Evolutionary conservation across 1,284 basidiomycete species (phyloP).

Genomic region (Ceratobasidium sp.): DNA sequence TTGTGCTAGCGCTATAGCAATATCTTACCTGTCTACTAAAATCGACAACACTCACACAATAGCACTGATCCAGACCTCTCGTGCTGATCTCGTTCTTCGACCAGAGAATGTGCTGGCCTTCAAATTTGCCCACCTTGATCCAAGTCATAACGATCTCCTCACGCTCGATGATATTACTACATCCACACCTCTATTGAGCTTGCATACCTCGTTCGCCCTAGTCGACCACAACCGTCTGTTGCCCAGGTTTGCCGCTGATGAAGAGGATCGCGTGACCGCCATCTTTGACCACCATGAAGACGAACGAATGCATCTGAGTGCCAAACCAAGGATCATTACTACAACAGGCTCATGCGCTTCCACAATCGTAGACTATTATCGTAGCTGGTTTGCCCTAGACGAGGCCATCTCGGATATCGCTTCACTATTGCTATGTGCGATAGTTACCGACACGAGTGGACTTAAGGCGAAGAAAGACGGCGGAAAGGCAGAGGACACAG

Average conservation of each 20-base stretch:
- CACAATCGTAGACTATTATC: slow-evolving; percentile 68
- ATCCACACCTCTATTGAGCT: slow-evolving; percentile 56
- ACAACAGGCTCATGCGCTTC: slow-evolving; percentile 83
- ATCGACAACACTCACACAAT: slow-evolving; percentile 63
- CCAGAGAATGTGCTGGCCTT: slow-evolving; percentile 87
- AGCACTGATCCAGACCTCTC: slow-evolving; percentile 76
- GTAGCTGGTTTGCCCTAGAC: slow-evolving; percentile 53
- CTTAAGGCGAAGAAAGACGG: slow-evolving; percentile 62
- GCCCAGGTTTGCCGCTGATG: slow-evolving; percentile 55
- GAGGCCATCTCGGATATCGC: slow-evolving; percentile 55
- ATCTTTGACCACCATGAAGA: slow-evolving; percentile 94
- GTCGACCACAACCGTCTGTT: slow-evolving; percentile 89
- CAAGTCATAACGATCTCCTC: slow-evolving; percentile 61
- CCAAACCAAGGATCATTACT: slow-evolving; percentile 68
- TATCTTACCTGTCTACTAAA: slow-evolving; percentile 71
- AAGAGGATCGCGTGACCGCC: slow-evolving; percentile 58
- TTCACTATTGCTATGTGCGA: slow-evolving; percentile 76
- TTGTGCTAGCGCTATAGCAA: slow-evolving; percentile 82
- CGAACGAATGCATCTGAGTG: slow-evolving; percentile 69
- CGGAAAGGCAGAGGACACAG: slow-evolving; percentile 74
- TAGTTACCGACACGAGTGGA: slow-evolving; percentile 84
- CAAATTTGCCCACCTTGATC: slow-evolving; percentile 60
- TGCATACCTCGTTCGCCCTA: slow-evolving; percentile 71
- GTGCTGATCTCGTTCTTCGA: slow-evolving; percentile 76
- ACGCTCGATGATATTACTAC: slow-evolving; percentile 62